Conservation (phyloP, 2,329 filamentous ascomycete genomes). For the Exophiala oligosperma region DNA sequence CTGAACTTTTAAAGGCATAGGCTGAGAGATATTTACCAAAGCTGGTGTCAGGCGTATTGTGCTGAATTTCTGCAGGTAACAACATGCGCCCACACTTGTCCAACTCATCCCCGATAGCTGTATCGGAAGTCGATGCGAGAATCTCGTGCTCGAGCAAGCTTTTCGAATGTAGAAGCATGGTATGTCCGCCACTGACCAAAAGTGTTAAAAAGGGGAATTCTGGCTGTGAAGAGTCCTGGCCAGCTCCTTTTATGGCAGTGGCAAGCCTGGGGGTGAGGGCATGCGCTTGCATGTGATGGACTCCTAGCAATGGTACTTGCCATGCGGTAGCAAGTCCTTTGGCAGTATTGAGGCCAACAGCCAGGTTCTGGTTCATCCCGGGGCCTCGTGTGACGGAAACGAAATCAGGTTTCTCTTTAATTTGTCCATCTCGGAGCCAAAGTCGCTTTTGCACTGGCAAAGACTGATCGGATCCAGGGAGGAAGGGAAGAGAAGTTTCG, state of each 20-base stretch:
- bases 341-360: constrained; percentile 75
- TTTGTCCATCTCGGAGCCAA: constrained; percentile 26
- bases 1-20: constrained; percentile 67
- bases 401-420: constrained; percentile 67
- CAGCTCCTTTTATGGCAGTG: constrained; percentile 53
- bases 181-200: constrained; percentile 90
- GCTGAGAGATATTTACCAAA: constrained; percentile 78
- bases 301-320: constrained; percentile 77
- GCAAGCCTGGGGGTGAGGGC: constrained; percentile 82
- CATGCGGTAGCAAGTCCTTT: constrained; percentile 86
- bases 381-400: constrained; percentile 88
- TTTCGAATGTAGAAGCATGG: constrained; percentile 75
- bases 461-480: constrained; percentile 45
- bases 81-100: constrained; percentile 83
- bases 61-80: constrained; percentile 62
- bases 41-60: constrained; percentile 62
- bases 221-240: constrained; percentile 39
- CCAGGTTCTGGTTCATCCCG: constrained; percentile 78
- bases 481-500: constrained; percentile 57
- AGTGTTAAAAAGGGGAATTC: constrained; percentile 83
- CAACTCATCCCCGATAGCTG: constrained; percentile 85
- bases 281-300: constrained; percentile 98
- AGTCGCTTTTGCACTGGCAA: constrained; percentile 4
- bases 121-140: constrained; percentile 71
- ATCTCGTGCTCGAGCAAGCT: constrained; percentile 69